Base-by-base conservation (phyloP, 345 rosid species). In the Gossypium raimondii region DNA sequence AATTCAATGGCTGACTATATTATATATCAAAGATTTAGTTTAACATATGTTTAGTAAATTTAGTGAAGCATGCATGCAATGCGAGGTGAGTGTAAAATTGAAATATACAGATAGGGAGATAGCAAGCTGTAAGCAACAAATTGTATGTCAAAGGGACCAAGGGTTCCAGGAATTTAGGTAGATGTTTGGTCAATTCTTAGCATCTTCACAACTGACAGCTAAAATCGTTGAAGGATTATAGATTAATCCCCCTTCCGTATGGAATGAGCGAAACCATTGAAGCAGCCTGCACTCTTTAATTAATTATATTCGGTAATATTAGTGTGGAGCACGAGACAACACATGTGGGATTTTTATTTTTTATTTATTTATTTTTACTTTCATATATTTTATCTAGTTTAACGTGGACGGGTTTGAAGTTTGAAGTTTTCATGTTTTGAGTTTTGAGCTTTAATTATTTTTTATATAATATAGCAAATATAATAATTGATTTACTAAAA, bases 321-420 rank as follows among this genome's bases (percentile, higher is more conserved):
- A 63, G 81, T 56, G 81, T 56, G 80, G 53, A 80, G 77, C 87
- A 83, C 81, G 63, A 81, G 83, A 75, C 79, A n/a, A 67, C 70
- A 73, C 85, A 67, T 80, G 85, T 81, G 84, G 79, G 89, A 76
- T 77, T 64, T 57, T 73, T 72, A 72, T 43, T 74, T 53, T 57
- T 18, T 17, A 41, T 70, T 65, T 53, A 52, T 51, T 20, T 9
- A 9, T 57, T 20, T 57, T 20, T 24, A 72, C 3, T n/a, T 51
- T 38, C 20, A 22, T 41, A 76, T 51, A 43, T 56, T 2, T 56
- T 56, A n/a, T 18, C 13, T 56, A 55, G 16, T 43, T 25, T 22
- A 44, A 17, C n/a, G 17, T 38, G 55, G 73, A 64, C 52, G 79
- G 59, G 79, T 50, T 67, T 44, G 48, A 25, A 78, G 71, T 20